Evolutionary conservation across 2,329 filamentous ascomycete species (phyloP), one percentile per base, ranked within the genome.

Genomic region (Acephala macrosclerotiorum): DNA sequence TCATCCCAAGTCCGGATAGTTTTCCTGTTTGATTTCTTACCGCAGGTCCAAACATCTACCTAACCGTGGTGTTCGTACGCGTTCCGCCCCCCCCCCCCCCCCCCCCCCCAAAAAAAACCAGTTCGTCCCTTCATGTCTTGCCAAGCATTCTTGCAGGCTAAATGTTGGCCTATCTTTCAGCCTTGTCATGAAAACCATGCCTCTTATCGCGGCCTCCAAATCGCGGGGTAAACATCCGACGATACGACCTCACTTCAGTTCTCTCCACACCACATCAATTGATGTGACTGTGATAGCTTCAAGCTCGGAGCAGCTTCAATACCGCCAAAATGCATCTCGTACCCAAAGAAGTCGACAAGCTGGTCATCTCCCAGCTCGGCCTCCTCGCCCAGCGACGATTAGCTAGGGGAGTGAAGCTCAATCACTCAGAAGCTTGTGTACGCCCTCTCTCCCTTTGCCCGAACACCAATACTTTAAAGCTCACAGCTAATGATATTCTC

Each of bases 291-390:
- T n/a, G 20, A 49, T 12, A 29, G 25, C 26, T 29, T 18, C 49
- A 5, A 25, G 45, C 49, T 53, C 12, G 4, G 9, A 33, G 49
- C 22, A 33, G 25, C 9, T 29, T 29, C 14, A 14, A 22, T 42
- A 14, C 26, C 36, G 3, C 64, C 69, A 72, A 67, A 42, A 84
- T 84, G 82, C 80, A 82, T 79, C 77, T 84, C 66, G 77, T 83
- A 63, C 82, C 82, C 11, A 83, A 80, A 73, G 82, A 84, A 79
- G 82, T 98, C 76, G 95, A 98, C 85, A 98, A 98, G 88, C 92
- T 98, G 80, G 87, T 91, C 78, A 95, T 97, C 77, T 92, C 94
- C 62, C 93, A 97, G 80, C 83, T 97, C 68, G 95, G 95, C 73
- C 86, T 91, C 71, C 86, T 97, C 58, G 95, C 95, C 62, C 95